phyloP scores from a whole-genome alignment of 208 protist genomes.

The Trypanosoma brucei region DNA sequence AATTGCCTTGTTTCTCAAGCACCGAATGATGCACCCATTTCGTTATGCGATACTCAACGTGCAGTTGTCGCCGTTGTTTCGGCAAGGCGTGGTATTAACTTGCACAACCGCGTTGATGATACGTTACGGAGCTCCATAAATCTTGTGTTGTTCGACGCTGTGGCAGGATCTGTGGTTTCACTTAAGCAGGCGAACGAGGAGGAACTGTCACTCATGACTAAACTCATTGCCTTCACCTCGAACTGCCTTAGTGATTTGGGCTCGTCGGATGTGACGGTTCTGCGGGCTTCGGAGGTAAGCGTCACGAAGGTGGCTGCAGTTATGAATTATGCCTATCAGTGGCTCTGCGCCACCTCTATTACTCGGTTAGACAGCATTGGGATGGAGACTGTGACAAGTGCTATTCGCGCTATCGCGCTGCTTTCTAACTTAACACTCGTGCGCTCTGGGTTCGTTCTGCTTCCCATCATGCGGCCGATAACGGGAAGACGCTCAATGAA shows the following conservation, averaged over 20 bases:
- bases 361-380: conserved; percentile 72
- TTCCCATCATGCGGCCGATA: conserved; percentile 42
- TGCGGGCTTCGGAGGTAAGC: conserved; percentile 73
- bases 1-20: conserved; percentile 49
- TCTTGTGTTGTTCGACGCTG: conserved; percentile 81
- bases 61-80: conserved; percentile 60
- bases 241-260: conserved; percentile 58
- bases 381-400: conserved; percentile 57
- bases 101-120: conserved; percentile 78
- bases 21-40: conserved; percentile 18
- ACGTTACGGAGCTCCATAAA: conserved; percentile 78
- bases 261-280: conserved; percentile 54
- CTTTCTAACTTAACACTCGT: conserved; percentile 74
- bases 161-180: conserved; percentile 73
- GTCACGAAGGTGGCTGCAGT: conserved; percentile 61
- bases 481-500: conserved; percentile 50
- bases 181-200: conserved; percentile 46
- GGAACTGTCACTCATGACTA: conserved; percentile 51
- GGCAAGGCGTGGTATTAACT: conserved; percentile 58
- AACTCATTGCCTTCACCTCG: conserved; percentile 71
- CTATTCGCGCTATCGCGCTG: conserved; percentile 57
- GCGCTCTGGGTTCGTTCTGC: conserved; percentile 39
- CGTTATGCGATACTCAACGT: conserved; percentile 37
- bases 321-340: conserved; percentile 69
- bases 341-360: conserved; percentile 70